These are phyloP conservation scores for Phaeotremella skinneri DNA, from an alignment of 768 basidiomycete species.

Conservation along the genomic window DNA sequence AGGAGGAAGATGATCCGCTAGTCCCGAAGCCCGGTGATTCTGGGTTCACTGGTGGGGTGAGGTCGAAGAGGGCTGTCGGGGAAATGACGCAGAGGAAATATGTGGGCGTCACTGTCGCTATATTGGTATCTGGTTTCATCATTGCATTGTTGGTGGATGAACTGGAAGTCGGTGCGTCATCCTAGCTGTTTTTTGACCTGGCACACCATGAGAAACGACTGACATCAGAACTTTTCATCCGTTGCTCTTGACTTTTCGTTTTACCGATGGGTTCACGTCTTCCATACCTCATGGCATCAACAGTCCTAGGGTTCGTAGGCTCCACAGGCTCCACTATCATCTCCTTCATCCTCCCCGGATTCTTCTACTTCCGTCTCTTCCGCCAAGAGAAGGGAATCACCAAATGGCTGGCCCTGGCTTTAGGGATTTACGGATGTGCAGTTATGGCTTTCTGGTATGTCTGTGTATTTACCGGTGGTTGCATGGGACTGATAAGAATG, in stretches of 20 bases:
- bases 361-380: slow-evolving; percentile 90
- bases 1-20: slow-evolving; percentile 31
- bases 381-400: slow-evolving; percentile 63
- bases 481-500: background rate
- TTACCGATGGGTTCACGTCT: background rate
- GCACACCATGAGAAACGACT: too few relatives aligned
- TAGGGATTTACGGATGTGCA: slow-evolving; percentile 71
- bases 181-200: background rate
- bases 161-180: slow-evolving; percentile 47
- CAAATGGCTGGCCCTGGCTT: slow-evolving; percentile 62
- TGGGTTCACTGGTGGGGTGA: slow-evolving; percentile 7
- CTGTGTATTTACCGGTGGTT: background rate
- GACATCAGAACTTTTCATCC: too few relatives aligned
- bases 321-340: slow-evolving; percentile 95
- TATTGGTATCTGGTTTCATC: slow-evolving; percentile 35
- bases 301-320: slow-evolving; percentile 93
- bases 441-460: slow-evolving; percentile 87
- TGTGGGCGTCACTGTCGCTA: slow-evolving; percentile 36
- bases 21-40: slow-evolving; percentile 31
- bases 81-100: slow-evolving; percentile 40
- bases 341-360: slow-evolving; percentile 89
- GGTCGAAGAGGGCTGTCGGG: slow-evolving; percentile 7
- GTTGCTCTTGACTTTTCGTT: background rate
- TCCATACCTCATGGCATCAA: background rate
- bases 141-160: slow-evolving; percentile 49